phyloP scores from a whole-genome alignment of 495 filamentous ascomycete species.

The Penicillium antarcticum region DNA sequence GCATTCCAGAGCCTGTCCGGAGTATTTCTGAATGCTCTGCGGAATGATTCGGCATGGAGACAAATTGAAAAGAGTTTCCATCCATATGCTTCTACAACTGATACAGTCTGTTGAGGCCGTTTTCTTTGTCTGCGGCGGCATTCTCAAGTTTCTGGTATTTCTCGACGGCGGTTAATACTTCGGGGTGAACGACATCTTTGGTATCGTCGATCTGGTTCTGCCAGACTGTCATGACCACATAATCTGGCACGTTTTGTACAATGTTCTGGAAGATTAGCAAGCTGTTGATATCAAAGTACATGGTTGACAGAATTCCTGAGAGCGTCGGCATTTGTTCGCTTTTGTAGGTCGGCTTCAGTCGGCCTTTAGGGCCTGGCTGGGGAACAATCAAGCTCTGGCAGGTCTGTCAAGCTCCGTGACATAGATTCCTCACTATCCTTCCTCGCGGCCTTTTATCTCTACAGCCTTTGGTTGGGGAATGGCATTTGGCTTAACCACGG shows the following conservation, averaged over 20 bases:
- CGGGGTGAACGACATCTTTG: too few species aligned
- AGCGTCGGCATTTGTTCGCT: background rate
- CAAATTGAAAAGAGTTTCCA: slow-evolving; percentile 38
- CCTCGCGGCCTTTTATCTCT: background rate
- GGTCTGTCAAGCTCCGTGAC: too few species aligned
- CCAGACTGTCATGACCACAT: too few species aligned
- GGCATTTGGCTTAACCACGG: too few species aligned
- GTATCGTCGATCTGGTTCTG: too few species aligned
- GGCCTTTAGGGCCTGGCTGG: background rate
- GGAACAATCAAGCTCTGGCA: background rate
- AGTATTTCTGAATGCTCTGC: slow-evolving; percentile 5
- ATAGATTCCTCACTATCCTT: background rate
- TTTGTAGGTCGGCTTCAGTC: background rate
- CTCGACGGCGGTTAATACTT: too few species aligned
- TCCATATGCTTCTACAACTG: slow-evolving; percentile 7
- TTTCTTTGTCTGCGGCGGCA: too few species aligned
- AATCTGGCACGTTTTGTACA: background rate
- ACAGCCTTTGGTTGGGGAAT: too few species aligned
- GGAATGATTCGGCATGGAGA: slow-evolving; percentile 30
- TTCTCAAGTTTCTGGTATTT: too few species aligned
- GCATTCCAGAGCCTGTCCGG: slow-evolving; percentile 14
- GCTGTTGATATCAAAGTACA: slow-evolving; percentile 19
- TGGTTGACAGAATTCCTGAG: slow-evolving; percentile 11
- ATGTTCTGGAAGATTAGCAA: slow-evolving; percentile 1
- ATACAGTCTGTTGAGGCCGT: background rate